Base-by-base conservation (phyloP, 2,329 filamentous ascomycete species). In the Cryphonectria carpinicola region DNA sequence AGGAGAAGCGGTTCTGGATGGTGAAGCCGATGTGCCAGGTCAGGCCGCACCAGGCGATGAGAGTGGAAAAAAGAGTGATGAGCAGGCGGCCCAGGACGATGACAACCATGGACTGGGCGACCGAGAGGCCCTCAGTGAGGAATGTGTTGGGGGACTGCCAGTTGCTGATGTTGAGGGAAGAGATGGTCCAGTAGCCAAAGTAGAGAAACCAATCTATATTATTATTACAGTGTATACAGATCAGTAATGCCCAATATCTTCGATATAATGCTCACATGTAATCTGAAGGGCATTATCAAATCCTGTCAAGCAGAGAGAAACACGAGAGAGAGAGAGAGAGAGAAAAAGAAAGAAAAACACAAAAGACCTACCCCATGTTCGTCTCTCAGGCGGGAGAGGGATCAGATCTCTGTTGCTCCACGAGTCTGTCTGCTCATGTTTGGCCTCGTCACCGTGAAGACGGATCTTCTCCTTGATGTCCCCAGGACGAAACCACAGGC, bases 21-120 rank as follows among this genome's bases (percentile, higher is more conserved):
- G 84, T 85, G 74, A 85, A 83, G 67, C 84, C 84, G 69, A 86
- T 82, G 73, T 86, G 84, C 84, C 84, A 86, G 54, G 80, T 81
- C 5, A 85, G 68, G 17, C 84, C 84, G 32, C 81, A 82, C 82
- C 83, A 85, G 11, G 82, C 84, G 35, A 85, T 81, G 5, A 85
- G 73, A 14, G 79, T 79, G 0, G 84, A 80, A 72, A 85, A 85
- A 11, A 81, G 64, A 3, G 79, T 78, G 66, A 85, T 81, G 5
- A 85, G 75, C 0, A 83, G 72, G 5, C 82, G 79, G 8, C 81
- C 81, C 7, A 86, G 67, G 25, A 85, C 76, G 41, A 86, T 85
- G 68, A 85, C 79, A n/a, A 79, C 74, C 81, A 86, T 84, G 32
- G 78, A 80, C 39, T 85, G 78, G 3, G 83, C 84, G 46, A 80